Evolutionary conservation across 2,329 filamentous ascomycete genomes (phyloP).

Genomic region (Corynespora cassiicola): DNA sequence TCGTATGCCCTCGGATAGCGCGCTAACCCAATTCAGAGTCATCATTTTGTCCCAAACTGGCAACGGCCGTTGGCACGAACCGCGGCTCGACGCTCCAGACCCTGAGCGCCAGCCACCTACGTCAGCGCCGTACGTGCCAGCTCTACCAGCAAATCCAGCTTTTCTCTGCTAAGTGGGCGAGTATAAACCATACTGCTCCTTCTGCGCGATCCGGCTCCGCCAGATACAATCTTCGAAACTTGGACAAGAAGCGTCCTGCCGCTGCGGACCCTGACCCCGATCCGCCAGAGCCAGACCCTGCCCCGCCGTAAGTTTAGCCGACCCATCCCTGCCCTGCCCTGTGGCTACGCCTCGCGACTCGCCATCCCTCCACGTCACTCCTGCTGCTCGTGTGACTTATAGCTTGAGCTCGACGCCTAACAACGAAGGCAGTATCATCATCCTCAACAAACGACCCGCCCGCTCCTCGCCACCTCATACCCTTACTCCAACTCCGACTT

Average conservation of each 20-base stretch:
- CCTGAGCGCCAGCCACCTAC: slow-evolving; percentile 22
- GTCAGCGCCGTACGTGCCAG: slow-evolving; percentile 31
- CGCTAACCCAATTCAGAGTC: slow-evolving; percentile 16
- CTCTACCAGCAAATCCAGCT: slow-evolving; percentile 14
- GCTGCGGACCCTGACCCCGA: slow-evolving; percentile 2
- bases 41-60: slow-evolving; percentile 33
- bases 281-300: slow-evolving; percentile 20
- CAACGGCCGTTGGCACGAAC: slow-evolving; percentile 18
- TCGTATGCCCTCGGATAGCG: too few species aligned
- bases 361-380: too few species aligned
- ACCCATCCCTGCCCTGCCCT: background rate
- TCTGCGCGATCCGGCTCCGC: too few species aligned
- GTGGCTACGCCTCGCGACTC: too few species aligned
- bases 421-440: slow-evolving; percentile 27
- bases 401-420: too few species aligned
- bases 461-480: slow-evolving; percentile 11
- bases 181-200: too few species aligned
- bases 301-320: slow-evolving; percentile 20
- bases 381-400: too few species aligned
- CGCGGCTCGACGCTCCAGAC: slow-evolving; percentile 24
- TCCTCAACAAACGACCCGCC: slow-evolving; percentile 19
- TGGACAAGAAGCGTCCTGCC: slow-evolving; percentile 1
- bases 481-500: background rate
- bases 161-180: slow-evolving; percentile 10
- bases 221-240: slow-evolving; percentile 16